Evolutionary conservation across 1,284 basidiomycete genomes (phyloP), one percentile per base, ranked within the genome.

Genomic region (Nidula niveotomentosa): DNA sequence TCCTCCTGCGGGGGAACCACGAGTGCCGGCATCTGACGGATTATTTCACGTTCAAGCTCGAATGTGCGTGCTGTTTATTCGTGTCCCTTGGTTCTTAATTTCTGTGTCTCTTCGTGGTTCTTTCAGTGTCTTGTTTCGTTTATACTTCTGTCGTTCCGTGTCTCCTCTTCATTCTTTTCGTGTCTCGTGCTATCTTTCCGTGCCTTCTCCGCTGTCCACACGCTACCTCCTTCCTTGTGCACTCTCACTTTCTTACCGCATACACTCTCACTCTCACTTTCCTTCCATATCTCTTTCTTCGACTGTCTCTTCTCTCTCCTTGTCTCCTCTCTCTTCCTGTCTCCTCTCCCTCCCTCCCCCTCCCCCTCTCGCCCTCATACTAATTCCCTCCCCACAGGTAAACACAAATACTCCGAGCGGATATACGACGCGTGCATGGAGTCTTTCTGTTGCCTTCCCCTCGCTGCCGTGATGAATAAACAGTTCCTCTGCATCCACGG

Each of bases 401-500:
- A 95, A 62, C 94, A 96, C 78, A 98, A 98, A 72, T 98, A 97
- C 70, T 93, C 91, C 3, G 80, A 84, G 61, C 78, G 77, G 13
- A 85, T 98, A 17, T 97, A 97, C 70, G 91, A 96, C 58, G 94
- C 93, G 5, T 96, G 94, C 68, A 86, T 94, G 68, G 84, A 89
- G 53, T 94, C 94, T 0, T 99, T 99, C 78, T 91, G 89, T 68
- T 88, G 94, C 33, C 79, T 99, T 5, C 96, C 96, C 1, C 76
- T 99, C 34, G 86, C 94, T 1, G 97, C 94, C 7, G 78, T 99
- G 59, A 93, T 99, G 76, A 97, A 99, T 74, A 86, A 88, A 65
- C 93, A 95, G 65, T 99, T 99, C 79, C 89, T 99, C 70, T 98
- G 96, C 68, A 95, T 99, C 6, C 97, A 99, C 65, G 96, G 97